These are phyloP conservation scores for Globisporangium paddicum DNA, from an alignment of 352 stramenopile species.

Conservation along the genomic window DNA sequence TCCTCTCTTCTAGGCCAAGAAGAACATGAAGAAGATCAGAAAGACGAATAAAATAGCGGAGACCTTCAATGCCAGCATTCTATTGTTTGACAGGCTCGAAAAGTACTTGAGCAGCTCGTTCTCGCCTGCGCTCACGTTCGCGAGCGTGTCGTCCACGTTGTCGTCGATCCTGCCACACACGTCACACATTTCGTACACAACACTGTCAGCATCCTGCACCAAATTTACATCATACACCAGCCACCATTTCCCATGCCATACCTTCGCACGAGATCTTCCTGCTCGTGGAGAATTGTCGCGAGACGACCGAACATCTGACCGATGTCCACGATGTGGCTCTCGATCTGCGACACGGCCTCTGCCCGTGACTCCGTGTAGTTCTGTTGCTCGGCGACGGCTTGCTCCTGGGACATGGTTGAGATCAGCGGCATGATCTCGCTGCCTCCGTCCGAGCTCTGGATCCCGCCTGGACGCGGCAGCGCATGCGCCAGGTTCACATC, in stretches of 20 bases:
- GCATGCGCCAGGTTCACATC: constrained; percentile 42
- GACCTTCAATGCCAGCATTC: constrained; percentile 81
- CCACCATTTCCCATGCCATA: constrained; percentile 14
- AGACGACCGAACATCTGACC: constrained; percentile 78
- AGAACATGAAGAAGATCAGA: constrained; percentile 88
- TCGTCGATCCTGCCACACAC: constrained; percentile 71
- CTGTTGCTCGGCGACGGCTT: constrained; percentile 73
- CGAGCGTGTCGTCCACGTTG: constrained; percentile 75
- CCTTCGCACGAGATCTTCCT: constrained; percentile 77
- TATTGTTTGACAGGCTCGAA: constrained; percentile 83
- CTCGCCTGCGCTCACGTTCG: constrained; percentile 70
- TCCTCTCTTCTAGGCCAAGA: constrained; percentile 56
- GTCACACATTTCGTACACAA: background rate
- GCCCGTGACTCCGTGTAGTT: constrained; percentile 72
- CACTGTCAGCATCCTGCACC: background rate
- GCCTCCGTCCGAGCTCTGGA: constrained; percentile 27
- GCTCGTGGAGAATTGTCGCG: constrained; percentile 76
- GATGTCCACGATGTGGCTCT: constrained; percentile 86
- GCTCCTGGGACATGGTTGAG: constrained; percentile 62
- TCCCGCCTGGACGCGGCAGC: constrained; percentile 52
- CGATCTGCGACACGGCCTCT: constrained; percentile 78
- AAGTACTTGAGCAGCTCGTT: constrained; percentile 86
- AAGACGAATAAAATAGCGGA: constrained; percentile 86
- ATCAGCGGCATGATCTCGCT: constrained; percentile 69
- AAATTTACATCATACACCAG: background rate